Percentiles rank a stretch among this genome's conserved stretches.
Evolutionary conservation across 495 filamentous ascomycete genomes (phyloP).

Genomic region (Symbiotaphrina buchneri): DNA sequence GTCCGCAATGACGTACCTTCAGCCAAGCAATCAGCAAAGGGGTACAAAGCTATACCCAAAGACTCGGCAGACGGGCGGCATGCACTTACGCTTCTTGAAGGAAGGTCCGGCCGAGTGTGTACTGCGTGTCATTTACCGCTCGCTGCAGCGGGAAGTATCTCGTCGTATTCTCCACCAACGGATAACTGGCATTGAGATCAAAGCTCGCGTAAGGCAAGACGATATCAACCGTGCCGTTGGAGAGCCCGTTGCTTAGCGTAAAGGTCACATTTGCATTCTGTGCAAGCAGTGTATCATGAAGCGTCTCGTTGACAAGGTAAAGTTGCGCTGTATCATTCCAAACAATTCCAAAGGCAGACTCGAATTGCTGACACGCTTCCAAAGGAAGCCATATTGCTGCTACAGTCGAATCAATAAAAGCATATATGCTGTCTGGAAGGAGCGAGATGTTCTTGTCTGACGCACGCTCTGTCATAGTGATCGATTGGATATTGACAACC

Average conservation of each 20-base stretch:
- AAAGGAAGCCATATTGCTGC: slow-evolving; percentile 45
- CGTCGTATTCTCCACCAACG: slow-evolving; percentile 3
- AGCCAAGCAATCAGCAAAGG: not conserved
- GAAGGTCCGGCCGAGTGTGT: slow-evolving; percentile 3
- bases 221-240: slow-evolving; percentile 21
- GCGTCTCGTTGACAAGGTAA: slow-evolving; percentile 25
- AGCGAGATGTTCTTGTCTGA: not conserved
- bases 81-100: slow-evolving; percentile 3
- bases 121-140: slow-evolving; percentile 3
- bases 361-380: slow-evolving; percentile 37
- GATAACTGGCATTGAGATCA: slow-evolving; percentile 21
- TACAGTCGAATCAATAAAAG: slow-evolving; percentile 42
- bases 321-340: slow-evolving; percentile 25
- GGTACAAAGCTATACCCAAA: too few species aligned
- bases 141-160: slow-evolving; percentile 4
- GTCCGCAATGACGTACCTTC: slow-evolving; percentile 3
- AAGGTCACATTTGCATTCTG: slow-evolving; percentile 26
- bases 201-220: slow-evolving; percentile 27
- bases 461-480: too few species aligned
- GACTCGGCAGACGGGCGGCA: not conserved
- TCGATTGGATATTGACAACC: slow-evolving; percentile 22
- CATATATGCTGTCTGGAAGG: slow-evolving; percentile 9
- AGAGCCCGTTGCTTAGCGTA: slow-evolving; percentile 14
- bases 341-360: slow-evolving; percentile 29
- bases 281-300: slow-evolving; percentile 18